These are phyloP conservation scores for Dioscorea alata DNA, from an alignment of 106 monocot genomes.

Conservation along the genomic window DNA sequence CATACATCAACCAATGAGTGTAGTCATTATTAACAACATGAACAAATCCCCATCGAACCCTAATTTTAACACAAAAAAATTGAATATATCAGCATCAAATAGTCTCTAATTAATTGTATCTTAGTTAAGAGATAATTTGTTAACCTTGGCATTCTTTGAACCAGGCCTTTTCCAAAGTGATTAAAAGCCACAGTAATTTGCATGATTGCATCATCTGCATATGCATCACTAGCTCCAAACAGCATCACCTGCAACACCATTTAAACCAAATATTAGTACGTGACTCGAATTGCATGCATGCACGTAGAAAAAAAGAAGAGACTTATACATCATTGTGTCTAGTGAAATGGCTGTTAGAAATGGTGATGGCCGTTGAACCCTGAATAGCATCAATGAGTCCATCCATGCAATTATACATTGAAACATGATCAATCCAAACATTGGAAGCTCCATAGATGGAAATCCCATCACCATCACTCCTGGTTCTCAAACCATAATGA, in stretches of 20 bases:
- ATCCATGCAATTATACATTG: not conserved
- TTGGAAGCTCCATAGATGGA: conserved; percentile 17
- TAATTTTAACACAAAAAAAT: not conserved
- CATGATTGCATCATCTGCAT: conserved; percentile 19
- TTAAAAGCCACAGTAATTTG: conserved; percentile 42
- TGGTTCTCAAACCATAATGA: conserved; percentile 11
- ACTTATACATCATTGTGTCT: conserved; percentile 25
- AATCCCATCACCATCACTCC: conserved; percentile 32
- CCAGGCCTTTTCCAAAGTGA: conserved; percentile 27
- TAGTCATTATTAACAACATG: conserved; percentile 44
- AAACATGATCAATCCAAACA: conserved; percentile 29
- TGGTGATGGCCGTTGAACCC: conserved; percentile 34
- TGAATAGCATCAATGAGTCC: conserved; percentile 4
- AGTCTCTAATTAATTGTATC: no score
- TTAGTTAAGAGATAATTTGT: not conserved
- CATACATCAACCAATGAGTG: conserved; percentile 40
- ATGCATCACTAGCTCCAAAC: conserved; percentile 20
- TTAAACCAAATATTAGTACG: not conserved
- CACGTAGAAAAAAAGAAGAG: not conserved
- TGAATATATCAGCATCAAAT: no score
- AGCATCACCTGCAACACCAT: conserved; percentile 26
- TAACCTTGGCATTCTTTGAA: conserved; percentile 34
- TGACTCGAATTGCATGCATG: not conserved
- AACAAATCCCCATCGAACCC: conserved; percentile 34
- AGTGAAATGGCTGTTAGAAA: conserved; percentile 28